A percentile compares a stretch with the other conserved stretches of the same genome.
phyloP scores from a whole-genome alignment of 805 yeast species.

The Ogataea nitratoaversa region DNA sequence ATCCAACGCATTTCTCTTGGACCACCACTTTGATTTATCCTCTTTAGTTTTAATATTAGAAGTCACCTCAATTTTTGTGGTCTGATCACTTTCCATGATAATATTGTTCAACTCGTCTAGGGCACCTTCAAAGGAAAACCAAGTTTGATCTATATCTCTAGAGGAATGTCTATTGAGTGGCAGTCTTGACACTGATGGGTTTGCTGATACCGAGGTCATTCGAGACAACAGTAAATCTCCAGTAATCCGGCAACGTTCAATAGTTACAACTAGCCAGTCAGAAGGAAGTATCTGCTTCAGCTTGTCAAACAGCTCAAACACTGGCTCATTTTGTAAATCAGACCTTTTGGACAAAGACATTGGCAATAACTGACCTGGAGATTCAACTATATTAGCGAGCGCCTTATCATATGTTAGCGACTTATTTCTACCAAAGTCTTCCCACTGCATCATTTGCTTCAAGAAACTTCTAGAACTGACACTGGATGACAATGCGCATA shows the following conservation, averaged over 20 bases:
- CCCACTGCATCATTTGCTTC: slow-evolving; percentile 17
- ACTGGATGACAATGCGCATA: slow-evolving; percentile 9
- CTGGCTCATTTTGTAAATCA: not conserved
- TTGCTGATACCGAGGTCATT: slow-evolving; percentile 4
- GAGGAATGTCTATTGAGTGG: slow-evolving; percentile 52
- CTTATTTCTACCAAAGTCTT: slow-evolving; percentile 24
- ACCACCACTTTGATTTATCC: slow-evolving; percentile 78
- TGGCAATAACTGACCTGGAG: not conserved
- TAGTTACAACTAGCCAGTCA: slow-evolving; percentile 54
- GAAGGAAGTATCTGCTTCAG: slow-evolving; percentile 33
- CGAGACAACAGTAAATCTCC: slow-evolving; percentile 50
- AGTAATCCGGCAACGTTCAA: slow-evolving; percentile 55
- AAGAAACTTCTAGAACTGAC: slow-evolving; percentile 7
- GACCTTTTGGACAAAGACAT: not conserved
- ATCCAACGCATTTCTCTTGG: slow-evolving; percentile 58
- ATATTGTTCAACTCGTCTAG: slow-evolving; percentile 44
- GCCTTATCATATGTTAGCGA: slow-evolving; percentile 25
- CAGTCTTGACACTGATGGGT: slow-evolving; percentile 42
- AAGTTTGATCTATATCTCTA: slow-evolving; percentile 39
- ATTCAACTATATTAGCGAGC: slow-evolving; percentile 16
- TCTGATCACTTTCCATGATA: slow-evolving; percentile 55
- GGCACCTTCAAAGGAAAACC: slow-evolving; percentile 43
- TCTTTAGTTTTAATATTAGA: slow-evolving; percentile 49
- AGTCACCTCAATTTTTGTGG: slow-evolving; percentile 54
- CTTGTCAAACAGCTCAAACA: slow-evolving; percentile 7